Conservation (phyloP, 2,329 filamentous ascomycete species). For the Xylaria sp. region DNA sequence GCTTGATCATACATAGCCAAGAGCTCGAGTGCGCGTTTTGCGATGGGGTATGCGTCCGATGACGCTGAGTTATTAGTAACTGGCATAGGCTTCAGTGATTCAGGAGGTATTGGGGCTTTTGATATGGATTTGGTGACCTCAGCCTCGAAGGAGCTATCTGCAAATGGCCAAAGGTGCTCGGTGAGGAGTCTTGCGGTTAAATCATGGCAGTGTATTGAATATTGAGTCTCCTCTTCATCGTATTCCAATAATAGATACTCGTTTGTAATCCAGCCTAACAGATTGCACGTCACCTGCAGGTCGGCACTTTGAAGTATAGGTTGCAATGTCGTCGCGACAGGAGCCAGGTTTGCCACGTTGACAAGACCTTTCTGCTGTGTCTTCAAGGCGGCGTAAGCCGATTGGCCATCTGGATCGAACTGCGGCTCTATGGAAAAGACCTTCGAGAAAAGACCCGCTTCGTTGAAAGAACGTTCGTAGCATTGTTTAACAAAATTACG, state of each 20-base stretch:
- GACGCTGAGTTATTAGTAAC: slow-evolving; percentile 61
- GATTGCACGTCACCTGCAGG: slow-evolving; percentile 62
- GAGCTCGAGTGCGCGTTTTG: slow-evolving; percentile 67
- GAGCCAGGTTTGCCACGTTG: slow-evolving; percentile 64
- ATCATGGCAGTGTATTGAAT: slow-evolving; percentile 64
- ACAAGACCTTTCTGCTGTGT: slow-evolving; percentile 61
- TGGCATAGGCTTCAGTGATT: slow-evolving; percentile 62
- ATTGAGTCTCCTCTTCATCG: slow-evolving; percentile 65
- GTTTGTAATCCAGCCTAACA: slow-evolving; percentile 67
- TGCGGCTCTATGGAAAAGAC: slow-evolving; percentile 67
- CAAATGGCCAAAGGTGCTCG: slow-evolving; percentile 67
- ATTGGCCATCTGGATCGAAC: slow-evolving; percentile 61
- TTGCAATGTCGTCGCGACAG: slow-evolving; percentile 62
- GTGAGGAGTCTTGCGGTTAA: slow-evolving; percentile 65
- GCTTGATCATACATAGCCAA: slow-evolving; percentile 71
- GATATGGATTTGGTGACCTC: slow-evolving; percentile 66
- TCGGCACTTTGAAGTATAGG: slow-evolving; percentile 59
- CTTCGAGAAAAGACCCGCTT: slow-evolving; percentile 63
- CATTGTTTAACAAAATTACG: slow-evolving; percentile 69
- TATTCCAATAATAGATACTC: slow-evolving; percentile 67
- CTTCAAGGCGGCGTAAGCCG: slow-evolving; percentile 63
- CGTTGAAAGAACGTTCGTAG: slow-evolving; percentile 67
- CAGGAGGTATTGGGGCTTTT: slow-evolving; percentile 58
- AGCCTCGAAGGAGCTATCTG: slow-evolving; percentile 63
- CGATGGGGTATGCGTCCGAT: slow-evolving; percentile 67